Conservation (phyloP, 139 green algal species). For the Chlorella sp. region DNA sequence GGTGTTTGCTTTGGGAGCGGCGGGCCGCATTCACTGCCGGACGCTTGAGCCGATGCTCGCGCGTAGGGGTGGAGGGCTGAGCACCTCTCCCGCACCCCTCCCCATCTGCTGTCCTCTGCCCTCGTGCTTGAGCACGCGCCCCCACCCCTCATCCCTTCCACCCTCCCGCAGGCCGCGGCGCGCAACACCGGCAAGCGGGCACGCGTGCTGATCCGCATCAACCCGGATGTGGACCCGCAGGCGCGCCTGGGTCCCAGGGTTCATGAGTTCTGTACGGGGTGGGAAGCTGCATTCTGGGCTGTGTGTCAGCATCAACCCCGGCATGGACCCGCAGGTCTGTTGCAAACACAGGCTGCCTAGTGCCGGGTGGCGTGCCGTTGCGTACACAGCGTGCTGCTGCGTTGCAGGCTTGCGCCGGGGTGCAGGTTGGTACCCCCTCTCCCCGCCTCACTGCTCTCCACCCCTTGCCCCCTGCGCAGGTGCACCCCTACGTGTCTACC, state of each 20-base stretch:
- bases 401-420: not conserved
- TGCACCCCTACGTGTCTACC: slow-evolving; percentile 97
- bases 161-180: slow-evolving; percentile 50
- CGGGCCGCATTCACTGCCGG: no score
- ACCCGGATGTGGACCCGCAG: slow-evolving; percentile 97
- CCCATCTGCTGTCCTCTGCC: not conserved
- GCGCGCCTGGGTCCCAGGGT: not conserved
- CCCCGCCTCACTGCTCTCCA: not conserved
- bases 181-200: slow-evolving; percentile 57
- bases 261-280: not conserved
- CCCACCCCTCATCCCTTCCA: no score
- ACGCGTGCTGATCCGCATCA: slow-evolving; percentile 94
- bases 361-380: no score
- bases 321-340: slow-evolving; percentile 81
- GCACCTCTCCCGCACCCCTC: not conserved
- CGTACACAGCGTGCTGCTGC: no score
- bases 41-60: no score
- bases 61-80: no score
- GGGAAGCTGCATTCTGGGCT: no score
- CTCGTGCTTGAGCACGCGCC: not conserved
- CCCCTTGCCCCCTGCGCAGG: slow-evolving; percentile 41
- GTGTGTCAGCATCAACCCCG: slow-evolving; percentile 95
- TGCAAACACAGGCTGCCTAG: no score
- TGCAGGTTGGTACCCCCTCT: not conserved
- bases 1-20: no score